Percentiles rank a stretch among this genome's conserved stretches.
Conservation (phyloP, 2,329 filamentous ascomycete genomes). For the Leptographium wingfieldii region DNA sequence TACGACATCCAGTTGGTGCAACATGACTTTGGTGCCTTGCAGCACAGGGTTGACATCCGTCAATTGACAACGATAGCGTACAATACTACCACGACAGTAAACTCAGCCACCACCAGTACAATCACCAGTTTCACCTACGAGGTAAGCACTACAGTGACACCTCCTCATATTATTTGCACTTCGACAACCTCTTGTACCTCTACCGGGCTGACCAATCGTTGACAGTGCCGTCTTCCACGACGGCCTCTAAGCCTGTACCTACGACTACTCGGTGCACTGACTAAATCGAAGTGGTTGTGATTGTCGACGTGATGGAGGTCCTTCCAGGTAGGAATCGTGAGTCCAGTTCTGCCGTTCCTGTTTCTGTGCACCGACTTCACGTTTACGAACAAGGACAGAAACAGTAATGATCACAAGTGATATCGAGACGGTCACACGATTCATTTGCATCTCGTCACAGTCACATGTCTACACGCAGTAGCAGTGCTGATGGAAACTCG, state of each 20-base stretch:
- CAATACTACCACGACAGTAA: not conserved
- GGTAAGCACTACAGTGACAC: too few species aligned
- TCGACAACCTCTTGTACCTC: too few species aligned
- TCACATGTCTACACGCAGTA: not conserved
- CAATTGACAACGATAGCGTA: too few species aligned
- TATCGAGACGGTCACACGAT: not conserved
- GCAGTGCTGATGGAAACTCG: not conserved
- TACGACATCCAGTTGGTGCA: not conserved
- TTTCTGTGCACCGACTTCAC: too few species aligned
- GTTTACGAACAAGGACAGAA: not conserved
- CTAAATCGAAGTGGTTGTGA: slow-evolving; percentile 3
- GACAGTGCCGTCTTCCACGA: not conserved
- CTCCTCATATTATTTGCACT: too few species aligned
- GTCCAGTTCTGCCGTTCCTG: not conserved
- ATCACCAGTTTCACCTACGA: not conserved
- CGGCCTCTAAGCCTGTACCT: not conserved
- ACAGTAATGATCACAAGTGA: not conserved
- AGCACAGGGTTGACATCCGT: not conserved
- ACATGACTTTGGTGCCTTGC: not conserved
- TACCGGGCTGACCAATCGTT: not conserved
- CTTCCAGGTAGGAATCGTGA: not conserved
- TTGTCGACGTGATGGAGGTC: slow-evolving; percentile 9
- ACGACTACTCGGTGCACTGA: not conserved
- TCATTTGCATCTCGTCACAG: not conserved
- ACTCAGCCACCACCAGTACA: not conserved